These are phyloP conservation scores for Aphanomyces astaci DNA, from an alignment of 352 stramenopile species.

Conservation along the genomic window DNA sequence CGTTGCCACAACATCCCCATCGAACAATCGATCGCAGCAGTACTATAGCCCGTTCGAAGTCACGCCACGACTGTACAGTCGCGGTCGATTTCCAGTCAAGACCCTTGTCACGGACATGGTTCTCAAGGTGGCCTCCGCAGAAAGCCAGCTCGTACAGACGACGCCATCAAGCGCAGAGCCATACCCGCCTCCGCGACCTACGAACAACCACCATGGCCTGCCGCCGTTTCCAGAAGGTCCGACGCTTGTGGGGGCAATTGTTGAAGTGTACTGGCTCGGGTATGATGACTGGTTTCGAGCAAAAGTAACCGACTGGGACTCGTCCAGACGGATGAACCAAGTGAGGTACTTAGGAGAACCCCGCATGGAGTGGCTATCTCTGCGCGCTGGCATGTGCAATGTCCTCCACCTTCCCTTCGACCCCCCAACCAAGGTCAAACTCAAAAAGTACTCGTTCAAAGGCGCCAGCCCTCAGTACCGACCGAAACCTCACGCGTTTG, in stretches of 20 bases:
- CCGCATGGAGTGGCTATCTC: conserved; percentile 52
- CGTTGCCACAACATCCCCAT: no score
- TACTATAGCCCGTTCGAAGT: conserved; percentile 18
- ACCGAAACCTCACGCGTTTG: conserved; percentile 60
- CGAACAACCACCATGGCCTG: conserved; percentile 34
- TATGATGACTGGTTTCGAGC: conserved; percentile 65
- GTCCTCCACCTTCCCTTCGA: conserved; percentile 57
- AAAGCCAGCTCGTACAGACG: conserved; percentile 30
- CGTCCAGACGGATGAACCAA: conserved; percentile 52
- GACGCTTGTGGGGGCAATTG: conserved; percentile 49
- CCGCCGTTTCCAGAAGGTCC: conserved; percentile 45
- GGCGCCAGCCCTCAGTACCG: conserved; percentile 48
- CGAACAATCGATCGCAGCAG: no score
- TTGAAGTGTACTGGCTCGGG: conserved; percentile 63
- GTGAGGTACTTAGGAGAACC: conserved; percentile 48
- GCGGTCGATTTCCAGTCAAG: conserved; percentile 28
- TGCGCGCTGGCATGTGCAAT: conserved; percentile 51
- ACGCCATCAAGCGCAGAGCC: conserved; percentile 6
- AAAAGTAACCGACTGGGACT: conserved; percentile 60
- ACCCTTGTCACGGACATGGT: conserved; percentile 32
- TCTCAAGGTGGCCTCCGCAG: conserved; percentile 36
- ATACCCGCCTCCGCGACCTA: neutral
- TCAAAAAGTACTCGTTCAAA: conserved; percentile 53
- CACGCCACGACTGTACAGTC: conserved; percentile 29
- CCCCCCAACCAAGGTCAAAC: conserved; percentile 47